Base-by-base conservation (phyloP, 192 early-diverging fungal genomes). In the Linnemannia exigua region DNA sequence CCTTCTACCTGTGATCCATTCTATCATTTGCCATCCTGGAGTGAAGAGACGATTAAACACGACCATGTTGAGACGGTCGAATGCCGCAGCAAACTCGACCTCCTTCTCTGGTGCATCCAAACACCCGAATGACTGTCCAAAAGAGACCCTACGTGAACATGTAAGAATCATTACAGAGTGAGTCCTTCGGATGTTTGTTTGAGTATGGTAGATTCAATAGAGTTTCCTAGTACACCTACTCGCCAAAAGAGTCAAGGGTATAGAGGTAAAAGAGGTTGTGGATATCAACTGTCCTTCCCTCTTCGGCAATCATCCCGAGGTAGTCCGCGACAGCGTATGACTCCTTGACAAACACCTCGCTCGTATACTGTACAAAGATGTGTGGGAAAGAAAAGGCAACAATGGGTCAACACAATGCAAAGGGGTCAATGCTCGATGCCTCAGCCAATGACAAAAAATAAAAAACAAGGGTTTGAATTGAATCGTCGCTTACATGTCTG, bases 211-310 rank as follows among this genome's bases (percentile, higher is more conserved):
- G 5, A 44, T 44, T 28, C 15, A 38, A 71, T 46, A 20, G 8
- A 58, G 9, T 25, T 58, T 58, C 54, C 22, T 2, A 28, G 41
- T 44, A 9, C 1, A 75, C 84, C 63, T 75, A 88, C 81, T 78
- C 54, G 38, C 88, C 87, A 81, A 90, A 90, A 5, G 88, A 89
- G 67, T 90, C 89, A 17, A 90, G 73, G 0, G 89, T 90, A 41
- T 84, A 90, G 36, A 84, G 88, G 52, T 82, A 88, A 81, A 90
- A 87, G 37, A 89, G 25, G 38, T 88, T 84, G 44, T 88, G 87
- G 22, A 90, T 80, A 71, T 90, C 89, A 36, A 90, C 44, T 0
- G 63, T 54, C 19, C 74, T 17, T 46, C 75, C 74, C 25, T 75
- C 63, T 3, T 84, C 79, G 31, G 70, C 81, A 28, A 82, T 82